Base-by-base conservation (phyloP, 441 rosid genomes). In the Cnidoscolus chayamansa region DNA sequence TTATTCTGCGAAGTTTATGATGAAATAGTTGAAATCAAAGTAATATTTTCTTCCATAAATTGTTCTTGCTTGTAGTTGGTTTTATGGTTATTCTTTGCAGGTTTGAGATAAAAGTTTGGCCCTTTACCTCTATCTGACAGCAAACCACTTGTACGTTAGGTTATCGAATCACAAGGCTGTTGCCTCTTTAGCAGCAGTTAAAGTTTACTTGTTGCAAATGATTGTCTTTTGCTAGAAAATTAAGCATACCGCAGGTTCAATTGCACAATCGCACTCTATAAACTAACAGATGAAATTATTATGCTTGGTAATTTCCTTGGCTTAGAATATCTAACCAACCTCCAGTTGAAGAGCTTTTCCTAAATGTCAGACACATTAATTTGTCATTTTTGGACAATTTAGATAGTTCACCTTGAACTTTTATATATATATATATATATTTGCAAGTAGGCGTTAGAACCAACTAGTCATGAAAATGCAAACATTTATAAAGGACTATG, bases 11-110 rank as follows among this genome's bases (percentile, higher is more conserved):
- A 91, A 80, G 81, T 95, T 76, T 79, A 81, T 13, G 78, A 78
- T 76, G 98, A 93, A 85, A 74, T 91, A 70, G 65, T 72, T 51
- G 96, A 89, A 84, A 91, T 96, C 67, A 86, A 82, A 96, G 99
- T 91, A 80, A 66, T 40, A 40, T 40, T 25, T 25, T 25, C 25
- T 73, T 72, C 49, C 65, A 13, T 7, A 31, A 20, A 35, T 54
- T 74, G 56, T 5, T 56, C 63, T 61, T 47, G 45, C 45, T 69
- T 50, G 58, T 74, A 69, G 11, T 72, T n/a, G 45, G 67, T 62
- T 35, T 57, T 51, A 61, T 59, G 16, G 32, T 72, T 74, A 17
- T 56, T 30, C 11, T 7, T 2, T 30, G 54, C 54, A 43, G 61
- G 40, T 60, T 31, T 50, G 54, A 6, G 17, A 63, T 32, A 13